Base-by-base conservation (phyloP, 106 monocot genomes). In the Posidonia australis region DNA sequence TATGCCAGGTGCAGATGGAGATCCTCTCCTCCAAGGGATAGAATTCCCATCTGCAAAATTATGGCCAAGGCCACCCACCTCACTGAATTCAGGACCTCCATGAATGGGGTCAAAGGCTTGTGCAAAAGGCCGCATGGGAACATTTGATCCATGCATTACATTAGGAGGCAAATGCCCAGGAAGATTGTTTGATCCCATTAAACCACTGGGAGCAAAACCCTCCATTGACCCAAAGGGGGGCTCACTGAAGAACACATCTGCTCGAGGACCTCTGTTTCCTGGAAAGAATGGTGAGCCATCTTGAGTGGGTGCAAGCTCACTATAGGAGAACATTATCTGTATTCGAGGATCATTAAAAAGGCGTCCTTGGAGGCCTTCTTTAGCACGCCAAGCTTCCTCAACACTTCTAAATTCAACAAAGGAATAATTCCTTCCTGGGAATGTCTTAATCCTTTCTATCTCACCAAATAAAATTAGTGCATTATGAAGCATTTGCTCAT, bases 391-490 rank as follows among this genome's bases (percentile, higher is more conserved):
- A 51, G 98, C 98, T 78, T 99, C 98, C 44, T 88, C 88, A 63
- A 79, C 56, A 49, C 81, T 99, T 77, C 87, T 82, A 58, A 99
- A 99, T 60, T 91, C 91, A 6, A 99, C 85, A 74, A 88, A 87
- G 27, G 79, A 73, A 74, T 78, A 81, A 30, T 85, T 44, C 57
- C 87, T 84, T 12, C 60, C 65, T 12, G 82, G 85, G 60, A 91
- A 85, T 20, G 75, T 69, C 64, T 78, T 85, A 21, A 88, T 85
- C 19, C 71, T 75, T 61, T 91, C 91, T 60, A 99, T 88, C 67
- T 88, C 91, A 71, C 98, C 98, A 81, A 88, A 91, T 13, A 87
- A 77, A 73, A 91, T 85, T 88, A 99, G 85, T 22, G 98, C 82
- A 72, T 92, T 85, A 58, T 83, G 87, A 75, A 99, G 91, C 79